These are phyloP conservation scores for Pseudozyma thailandica DNA, from an alignment of 1,284 basidiomycete species.

Conservation along the genomic window DNA sequence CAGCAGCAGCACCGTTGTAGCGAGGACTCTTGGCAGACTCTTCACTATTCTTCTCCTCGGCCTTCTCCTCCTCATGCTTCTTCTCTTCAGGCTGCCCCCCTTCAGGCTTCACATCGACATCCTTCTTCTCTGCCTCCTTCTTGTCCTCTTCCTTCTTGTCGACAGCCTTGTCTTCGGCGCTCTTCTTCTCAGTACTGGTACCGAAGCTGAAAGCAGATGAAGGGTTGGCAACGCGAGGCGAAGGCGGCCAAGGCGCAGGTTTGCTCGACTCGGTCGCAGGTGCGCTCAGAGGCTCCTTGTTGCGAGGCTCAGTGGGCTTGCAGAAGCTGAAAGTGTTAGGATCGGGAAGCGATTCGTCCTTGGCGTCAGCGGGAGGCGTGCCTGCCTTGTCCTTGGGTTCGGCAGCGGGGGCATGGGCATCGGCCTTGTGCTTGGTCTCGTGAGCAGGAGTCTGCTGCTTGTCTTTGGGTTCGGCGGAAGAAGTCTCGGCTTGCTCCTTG, in stretches of 20 bases:
- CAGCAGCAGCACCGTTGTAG: not conserved
- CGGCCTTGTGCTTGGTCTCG: not conserved
- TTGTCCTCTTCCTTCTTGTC: not conserved
- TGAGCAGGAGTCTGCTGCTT: not conserved
- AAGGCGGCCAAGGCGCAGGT: not conserved
- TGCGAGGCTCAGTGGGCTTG: conserved; percentile 33
- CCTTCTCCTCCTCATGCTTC: not conserved
- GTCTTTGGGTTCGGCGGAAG: not conserved
- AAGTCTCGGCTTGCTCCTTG: not conserved
- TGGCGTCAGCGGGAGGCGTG: conserved; percentile 1
- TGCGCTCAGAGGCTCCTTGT: conserved; percentile 23
- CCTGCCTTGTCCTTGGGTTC: not conserved
- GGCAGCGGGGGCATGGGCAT: not conserved
- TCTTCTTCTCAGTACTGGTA: not conserved
- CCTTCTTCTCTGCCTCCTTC: not conserved
- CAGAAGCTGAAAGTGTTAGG: conserved; percentile 28
- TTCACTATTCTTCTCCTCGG: not conserved
- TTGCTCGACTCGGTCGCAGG: not conserved
- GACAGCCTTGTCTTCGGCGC: conserved; percentile 5
- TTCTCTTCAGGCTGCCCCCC: no score
- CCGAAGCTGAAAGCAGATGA: conserved; percentile 10
- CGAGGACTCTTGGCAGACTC: conserved; percentile 1
- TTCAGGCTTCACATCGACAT: not conserved
- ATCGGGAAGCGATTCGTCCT: conserved; percentile 10
- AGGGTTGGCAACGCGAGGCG: conserved; percentile 7